A percentile compares a stretch with the other conserved stretches of the same genome.
These are phyloP conservation scores for Mycena sanguinolenta DNA, from an alignment of 768 basidiomycete species.

Conservation along the genomic window DNA sequence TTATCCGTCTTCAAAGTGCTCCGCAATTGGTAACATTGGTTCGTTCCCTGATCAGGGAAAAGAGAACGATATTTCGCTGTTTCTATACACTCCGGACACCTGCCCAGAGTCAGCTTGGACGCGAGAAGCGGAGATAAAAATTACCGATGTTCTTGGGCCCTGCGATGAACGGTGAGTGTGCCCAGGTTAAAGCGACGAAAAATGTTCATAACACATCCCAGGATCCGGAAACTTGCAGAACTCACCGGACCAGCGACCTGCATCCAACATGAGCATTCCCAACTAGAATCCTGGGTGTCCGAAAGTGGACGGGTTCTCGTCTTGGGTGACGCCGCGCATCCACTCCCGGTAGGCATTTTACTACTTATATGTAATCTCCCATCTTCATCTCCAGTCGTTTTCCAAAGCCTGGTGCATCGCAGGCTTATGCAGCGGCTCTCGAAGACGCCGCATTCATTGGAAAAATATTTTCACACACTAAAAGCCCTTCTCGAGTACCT, in stretches of 20 bases:
- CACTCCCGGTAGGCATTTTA: conserved; percentile 21
- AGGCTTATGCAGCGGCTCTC: conserved; percentile 14
- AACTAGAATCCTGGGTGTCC: conserved; percentile 29
- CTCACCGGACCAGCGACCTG: too few species aligned
- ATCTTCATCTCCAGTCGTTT: too few species aligned
- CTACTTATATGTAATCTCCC: too few species aligned
- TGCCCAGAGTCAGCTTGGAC: conserved; percentile 12
- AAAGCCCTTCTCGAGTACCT: conserved; percentile 8
- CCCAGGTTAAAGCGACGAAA: too few species aligned
- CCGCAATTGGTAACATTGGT: neutral
- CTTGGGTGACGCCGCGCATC: conserved; percentile 31
- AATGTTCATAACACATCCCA: neutral
- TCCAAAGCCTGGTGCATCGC: neutral
- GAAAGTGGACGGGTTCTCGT: conserved; percentile 24
- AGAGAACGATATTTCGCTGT: neutral
- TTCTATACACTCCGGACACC: conserved; percentile 16
- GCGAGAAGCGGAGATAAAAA: neutral
- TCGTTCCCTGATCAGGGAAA: neutral
- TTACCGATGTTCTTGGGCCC: conserved; percentile 18
- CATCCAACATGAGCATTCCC: conserved; percentile 8
- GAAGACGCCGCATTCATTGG: conserved; percentile 31
- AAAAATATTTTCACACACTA: too few species aligned
- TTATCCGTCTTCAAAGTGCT: neutral
- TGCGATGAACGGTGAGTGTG: conserved; percentile 16
- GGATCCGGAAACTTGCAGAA: conserved; percentile 18